Evolutionary conservation across 768 basidiomycete genomes (phyloP).

Genomic region (Suillus subaureus): DNA sequence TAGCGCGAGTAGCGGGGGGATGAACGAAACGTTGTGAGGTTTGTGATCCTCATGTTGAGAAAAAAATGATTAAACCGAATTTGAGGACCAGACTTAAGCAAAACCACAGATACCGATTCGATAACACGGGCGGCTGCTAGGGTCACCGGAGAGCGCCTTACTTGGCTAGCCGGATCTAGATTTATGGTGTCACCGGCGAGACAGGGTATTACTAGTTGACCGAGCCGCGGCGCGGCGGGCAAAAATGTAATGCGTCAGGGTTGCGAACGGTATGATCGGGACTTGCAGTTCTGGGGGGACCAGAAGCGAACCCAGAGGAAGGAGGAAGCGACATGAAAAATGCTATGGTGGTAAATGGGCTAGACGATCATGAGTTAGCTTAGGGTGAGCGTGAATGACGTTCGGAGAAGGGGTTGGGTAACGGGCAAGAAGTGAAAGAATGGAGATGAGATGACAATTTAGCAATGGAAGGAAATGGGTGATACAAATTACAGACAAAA

Average conservation of each 20-base stretch:
- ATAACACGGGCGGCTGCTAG: constrained; percentile 9
- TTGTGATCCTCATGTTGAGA: constrained; percentile 23
- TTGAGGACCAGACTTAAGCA: constrained; percentile 13
- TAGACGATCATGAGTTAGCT: constrained; percentile 8
- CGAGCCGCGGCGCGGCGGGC: constrained; percentile 30
- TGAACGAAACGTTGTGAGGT: constrained; percentile 37
- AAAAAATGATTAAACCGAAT: constrained; percentile 10
- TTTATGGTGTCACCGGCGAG: background rate
- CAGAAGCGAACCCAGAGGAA: constrained; percentile 1
- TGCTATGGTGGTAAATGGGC: constrained; percentile 28
- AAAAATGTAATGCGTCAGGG: constrained; percentile 22
- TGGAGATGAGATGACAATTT: constrained; percentile 11
- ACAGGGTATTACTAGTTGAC: constrained; percentile 10
- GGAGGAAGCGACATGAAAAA: constrained; percentile 24
- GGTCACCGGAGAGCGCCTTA: constrained; percentile 19
- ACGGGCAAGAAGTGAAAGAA: constrained; percentile 21
- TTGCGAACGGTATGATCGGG: constrained; percentile 18
- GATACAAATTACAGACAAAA: constrained; percentile 8
- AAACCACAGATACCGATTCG: constrained; percentile 7
- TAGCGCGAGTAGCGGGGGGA: constrained; percentile 29
- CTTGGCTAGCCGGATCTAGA: constrained; percentile 34
- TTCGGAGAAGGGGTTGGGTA: constrained; percentile 23
- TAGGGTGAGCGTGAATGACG: background rate
- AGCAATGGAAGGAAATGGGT: constrained; percentile 8
- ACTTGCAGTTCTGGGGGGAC: constrained; percentile 9